Conservation (phyloP, 139 green algal species). For the Coccomyxa sp. region DNA sequence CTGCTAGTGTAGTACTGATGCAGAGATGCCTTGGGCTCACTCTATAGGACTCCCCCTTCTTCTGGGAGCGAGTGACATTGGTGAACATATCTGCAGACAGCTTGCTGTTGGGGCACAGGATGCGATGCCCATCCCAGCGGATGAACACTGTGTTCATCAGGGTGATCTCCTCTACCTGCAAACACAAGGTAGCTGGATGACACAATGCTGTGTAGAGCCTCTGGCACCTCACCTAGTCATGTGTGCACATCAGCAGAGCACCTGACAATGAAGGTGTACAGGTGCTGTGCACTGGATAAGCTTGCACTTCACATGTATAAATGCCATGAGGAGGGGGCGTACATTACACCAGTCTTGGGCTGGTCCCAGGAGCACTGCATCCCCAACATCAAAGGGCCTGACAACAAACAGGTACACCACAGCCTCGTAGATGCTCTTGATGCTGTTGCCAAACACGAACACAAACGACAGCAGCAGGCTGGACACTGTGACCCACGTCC, state of each 20-base stretch:
- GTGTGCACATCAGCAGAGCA: too few species aligned
- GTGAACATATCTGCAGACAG: constrained; percentile 33
- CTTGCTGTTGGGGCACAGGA: constrained; percentile 50
- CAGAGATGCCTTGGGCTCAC: constrained; percentile 14
- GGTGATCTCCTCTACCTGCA: constrained; percentile 57
- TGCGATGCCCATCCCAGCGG: constrained; percentile 30
- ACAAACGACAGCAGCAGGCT: constrained; percentile 36
- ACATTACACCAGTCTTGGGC: background rate
- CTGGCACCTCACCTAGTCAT: too few species aligned
- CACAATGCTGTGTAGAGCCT: too few species aligned
- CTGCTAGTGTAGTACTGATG: too few species aligned
- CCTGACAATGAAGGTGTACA: too few species aligned
- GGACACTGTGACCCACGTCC: constrained; percentile 41
- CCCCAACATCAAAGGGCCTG: constrained; percentile 72
- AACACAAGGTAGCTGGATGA: background rate
- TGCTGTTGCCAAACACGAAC: constrained; percentile 60
- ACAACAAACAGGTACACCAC: constrained; percentile 70
- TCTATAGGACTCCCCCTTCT: constrained; percentile 32
- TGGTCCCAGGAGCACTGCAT: constrained; percentile 35
- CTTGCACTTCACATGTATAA: too few species aligned
- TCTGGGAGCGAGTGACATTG: constrained; percentile 40
- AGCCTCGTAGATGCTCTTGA: constrained; percentile 54
- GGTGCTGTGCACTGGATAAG: too few species aligned
- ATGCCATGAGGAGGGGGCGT: background rate
- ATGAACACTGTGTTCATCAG: constrained; percentile 47